These are phyloP conservation scores for Mollisiaceae sp. DNA, from an alignment of 2,329 filamentous ascomycete species.

Conservation along the genomic window DNA sequence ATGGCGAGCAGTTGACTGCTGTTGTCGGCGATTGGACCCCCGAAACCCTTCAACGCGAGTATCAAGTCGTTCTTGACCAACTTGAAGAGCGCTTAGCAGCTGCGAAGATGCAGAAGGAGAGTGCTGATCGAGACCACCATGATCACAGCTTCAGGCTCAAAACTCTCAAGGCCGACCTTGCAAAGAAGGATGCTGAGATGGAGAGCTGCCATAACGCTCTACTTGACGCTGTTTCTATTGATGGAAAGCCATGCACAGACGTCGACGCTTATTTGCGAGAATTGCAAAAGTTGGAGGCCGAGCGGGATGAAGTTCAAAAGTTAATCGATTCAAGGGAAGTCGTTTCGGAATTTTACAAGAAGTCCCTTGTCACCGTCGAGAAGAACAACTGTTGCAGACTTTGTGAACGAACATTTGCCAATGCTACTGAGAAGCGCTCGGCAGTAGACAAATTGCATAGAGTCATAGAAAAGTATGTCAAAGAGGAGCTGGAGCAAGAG, in stretches of 20 bases:
- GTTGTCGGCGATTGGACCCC: slow-evolving; percentile 75
- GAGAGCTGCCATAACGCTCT: slow-evolving; percentile 64
- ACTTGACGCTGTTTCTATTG: slow-evolving; percentile 51
- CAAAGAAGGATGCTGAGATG: slow-evolving; percentile 67
- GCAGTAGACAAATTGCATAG: slow-evolving; percentile 71
- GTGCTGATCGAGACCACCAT: slow-evolving; percentile 72
- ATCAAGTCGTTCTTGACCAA: slow-evolving; percentile 64
- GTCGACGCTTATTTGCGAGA: slow-evolving; percentile 61
- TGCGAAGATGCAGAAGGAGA: slow-evolving; percentile 73
- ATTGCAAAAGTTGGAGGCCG: slow-evolving; percentile 54
- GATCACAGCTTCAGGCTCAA: slow-evolving; percentile 77
- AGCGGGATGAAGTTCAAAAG: slow-evolving; percentile 59
- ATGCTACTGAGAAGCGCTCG: slow-evolving; percentile 62
- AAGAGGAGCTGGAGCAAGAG: slow-evolving; percentile 65
- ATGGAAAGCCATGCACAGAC: slow-evolving; percentile 47
- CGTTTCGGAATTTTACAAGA: slow-evolving; percentile 72
- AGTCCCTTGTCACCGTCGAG: slow-evolving; percentile 69
- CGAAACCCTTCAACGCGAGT: slow-evolving; percentile 71
- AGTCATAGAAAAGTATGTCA: slow-evolving; percentile 64
- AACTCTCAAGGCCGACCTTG: slow-evolving; percentile 65
- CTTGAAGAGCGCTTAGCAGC: slow-evolving; percentile 64
- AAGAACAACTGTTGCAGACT: slow-evolving; percentile 76
- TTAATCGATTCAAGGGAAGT: slow-evolving; percentile 73
- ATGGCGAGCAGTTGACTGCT: slow-evolving; percentile 70
- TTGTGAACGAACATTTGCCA: slow-evolving; percentile 73